These are phyloP conservation scores for Nigrospora osmanthi DNA, from an alignment of 2,329 filamentous ascomycete species.

Conservation along the genomic window DNA sequence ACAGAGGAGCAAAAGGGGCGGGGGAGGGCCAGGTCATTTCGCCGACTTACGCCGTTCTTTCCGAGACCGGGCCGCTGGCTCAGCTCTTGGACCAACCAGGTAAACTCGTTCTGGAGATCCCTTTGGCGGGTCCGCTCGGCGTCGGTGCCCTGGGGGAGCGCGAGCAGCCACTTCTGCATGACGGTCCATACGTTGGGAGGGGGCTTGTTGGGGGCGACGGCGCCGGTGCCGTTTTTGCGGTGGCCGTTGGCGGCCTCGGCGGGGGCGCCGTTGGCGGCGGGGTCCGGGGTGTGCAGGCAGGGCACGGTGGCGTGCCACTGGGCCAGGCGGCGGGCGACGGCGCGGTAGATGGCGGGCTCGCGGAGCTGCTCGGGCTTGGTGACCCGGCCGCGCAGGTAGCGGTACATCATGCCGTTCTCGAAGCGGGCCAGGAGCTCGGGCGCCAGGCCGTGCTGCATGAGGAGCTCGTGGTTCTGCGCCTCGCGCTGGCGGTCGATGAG, in stretches of 20 bases:
- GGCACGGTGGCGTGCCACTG: conserved; percentile 83
- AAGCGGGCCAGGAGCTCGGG: conserved; percentile 86
- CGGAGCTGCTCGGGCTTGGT: conserved; percentile 76
- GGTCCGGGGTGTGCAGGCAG: conserved; percentile 33
- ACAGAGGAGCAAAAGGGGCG: neutral
- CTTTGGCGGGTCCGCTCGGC: conserved; percentile 60
- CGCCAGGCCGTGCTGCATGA: conserved; percentile 76
- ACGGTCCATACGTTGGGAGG: conserved; percentile 91
- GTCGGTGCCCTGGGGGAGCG: conserved; percentile 66
- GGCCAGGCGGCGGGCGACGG: conserved; percentile 75
- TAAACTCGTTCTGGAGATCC: conserved; percentile 66
- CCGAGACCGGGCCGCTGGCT: conserved; percentile 73
- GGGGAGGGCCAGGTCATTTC: neutral
- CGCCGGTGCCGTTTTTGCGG: conserved; percentile 31
- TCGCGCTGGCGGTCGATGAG: conserved; percentile 92
- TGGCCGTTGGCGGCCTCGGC: conserved; percentile 19
- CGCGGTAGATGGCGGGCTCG: conserved; percentile 66
- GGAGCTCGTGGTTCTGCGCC: conserved; percentile 72
- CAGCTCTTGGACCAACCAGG: conserved; percentile 60
- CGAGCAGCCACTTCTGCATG: conserved; percentile 91
- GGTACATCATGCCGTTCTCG: conserved; percentile 92
- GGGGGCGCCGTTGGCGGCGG: conserved; percentile 28
- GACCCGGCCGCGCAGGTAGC: conserved; percentile 74
- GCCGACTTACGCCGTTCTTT: conserved; percentile 56
- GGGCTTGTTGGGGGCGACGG: conserved; percentile 57